A percentile compares a stretch with the other conserved stretches of the same genome.
Evolutionary conservation across 2,329 filamentous ascomycete species (phyloP).

Genomic region (Grosmannia huntii): DNA sequence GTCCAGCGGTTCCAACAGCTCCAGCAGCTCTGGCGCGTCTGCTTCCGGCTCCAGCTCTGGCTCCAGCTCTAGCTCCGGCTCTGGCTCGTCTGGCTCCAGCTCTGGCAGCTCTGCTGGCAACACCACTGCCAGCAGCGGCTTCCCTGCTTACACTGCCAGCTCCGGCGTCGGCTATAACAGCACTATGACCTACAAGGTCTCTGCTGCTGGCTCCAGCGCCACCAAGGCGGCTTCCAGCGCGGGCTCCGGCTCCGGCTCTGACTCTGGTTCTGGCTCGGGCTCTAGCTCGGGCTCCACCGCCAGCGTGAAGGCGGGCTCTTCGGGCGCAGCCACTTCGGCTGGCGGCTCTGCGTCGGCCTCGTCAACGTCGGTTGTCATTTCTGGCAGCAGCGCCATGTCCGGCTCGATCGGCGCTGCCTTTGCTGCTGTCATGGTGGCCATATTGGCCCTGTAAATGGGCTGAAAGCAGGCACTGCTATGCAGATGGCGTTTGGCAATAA

Average conservation of each 20-base stretch:
- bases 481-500: neutral
- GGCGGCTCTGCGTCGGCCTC: constrained; percentile 14
- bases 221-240: neutral
- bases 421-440: constrained; percentile 18
- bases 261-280: neutral
- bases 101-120: neutral
- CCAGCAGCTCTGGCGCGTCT: neutral
- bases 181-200: neutral
- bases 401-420: constrained; percentile 19
- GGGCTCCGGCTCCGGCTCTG: neutral
- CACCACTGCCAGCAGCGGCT: neutral
- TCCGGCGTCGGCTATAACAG: too few relatives aligned
- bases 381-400: constrained; percentile 13
- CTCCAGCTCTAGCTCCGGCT: neutral
- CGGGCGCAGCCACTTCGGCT: constrained; percentile 16
- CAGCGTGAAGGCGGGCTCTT: constrained; percentile 6
- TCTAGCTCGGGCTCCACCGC: constrained; percentile 1
- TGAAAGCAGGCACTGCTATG: neutral
- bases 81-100: neutral
- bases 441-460: constrained; percentile 19
- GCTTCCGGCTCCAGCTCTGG: constrained; percentile 1
- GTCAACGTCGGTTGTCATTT: constrained; percentile 16
- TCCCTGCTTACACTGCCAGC: neutral
- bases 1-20: neutral
- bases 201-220: neutral